A percentile compares a stretch with the other conserved stretches of the same genome.
Conservation (phyloP, 225 moss, liverwort and hornwort genomes). For the Rhytidiadelphus loreus region DNA sequence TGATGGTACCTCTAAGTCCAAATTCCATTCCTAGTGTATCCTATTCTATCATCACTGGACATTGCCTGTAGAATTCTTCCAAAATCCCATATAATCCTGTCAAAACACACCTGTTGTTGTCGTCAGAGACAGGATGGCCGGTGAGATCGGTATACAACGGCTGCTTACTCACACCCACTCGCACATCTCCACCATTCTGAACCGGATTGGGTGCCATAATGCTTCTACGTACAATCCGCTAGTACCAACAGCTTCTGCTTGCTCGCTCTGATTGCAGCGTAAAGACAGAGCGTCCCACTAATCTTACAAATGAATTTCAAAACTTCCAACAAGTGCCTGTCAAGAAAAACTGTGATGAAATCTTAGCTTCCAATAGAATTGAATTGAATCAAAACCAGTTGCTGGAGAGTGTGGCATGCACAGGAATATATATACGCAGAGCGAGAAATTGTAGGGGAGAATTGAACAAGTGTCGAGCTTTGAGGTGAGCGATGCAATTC, state of each 20-base stretch:
- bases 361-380: too few species aligned
- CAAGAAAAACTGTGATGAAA: rapidly evolving
- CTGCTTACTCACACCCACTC: neutral
- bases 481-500: neutral
- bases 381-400: neutral
- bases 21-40: neutral
- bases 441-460: neutral
- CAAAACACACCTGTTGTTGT: constrained; percentile 16
- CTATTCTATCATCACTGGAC: too few species aligned
- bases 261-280: neutral
- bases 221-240: neutral
- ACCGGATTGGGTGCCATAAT: neutral
- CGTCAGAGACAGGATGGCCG: constrained; percentile 20
- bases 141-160: constrained; percentile 12
- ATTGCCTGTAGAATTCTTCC: neutral
- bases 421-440: neutral
- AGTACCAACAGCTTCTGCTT: neutral
- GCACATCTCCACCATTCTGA: neutral
- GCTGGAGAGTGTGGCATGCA: neutral
- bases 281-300: neutral
- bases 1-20: too few species aligned
- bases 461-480: constrained; percentile 10
- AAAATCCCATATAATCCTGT: neutral
- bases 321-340: too few species aligned
- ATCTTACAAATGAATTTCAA: neutral